Conservation (phyloP, 1,284 basidiomycete genomes). For the Schizophyllum amplum region DNA sequence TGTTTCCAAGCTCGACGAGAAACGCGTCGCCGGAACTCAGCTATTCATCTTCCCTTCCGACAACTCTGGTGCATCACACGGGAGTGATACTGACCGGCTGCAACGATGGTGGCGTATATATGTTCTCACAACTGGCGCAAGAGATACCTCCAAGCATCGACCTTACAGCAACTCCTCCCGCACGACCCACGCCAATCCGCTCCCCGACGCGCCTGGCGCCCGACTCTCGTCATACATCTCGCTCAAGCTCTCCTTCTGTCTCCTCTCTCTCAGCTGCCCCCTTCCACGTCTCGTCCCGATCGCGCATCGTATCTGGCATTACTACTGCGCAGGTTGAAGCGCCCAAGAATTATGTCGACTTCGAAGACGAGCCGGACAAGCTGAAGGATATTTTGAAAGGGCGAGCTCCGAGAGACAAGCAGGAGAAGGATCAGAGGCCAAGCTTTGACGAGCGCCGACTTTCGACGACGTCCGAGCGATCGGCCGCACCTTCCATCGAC, state of each 20-base stretch:
- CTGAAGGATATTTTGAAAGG: conserved; percentile 64
- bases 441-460: conserved; percentile 3
- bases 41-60: conserved; percentile 1
- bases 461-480: conserved; percentile 16
- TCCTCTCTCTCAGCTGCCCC: conserved; percentile 23
- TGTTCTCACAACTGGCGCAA: conserved; percentile 20
- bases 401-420: conserved; percentile 34
- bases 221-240: conserved; percentile 16
- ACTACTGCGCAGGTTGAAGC: conserved; percentile 61
- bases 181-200: conserved; percentile 8
- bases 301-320: conserved; percentile 59
- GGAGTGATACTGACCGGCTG: conserved; percentile 15
- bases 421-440: conserved; percentile 13
- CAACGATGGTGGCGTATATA: conserved; percentile 26
- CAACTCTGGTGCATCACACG: background rate
- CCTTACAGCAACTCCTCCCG: conserved; percentile 13
- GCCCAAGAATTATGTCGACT: conserved; percentile 69
- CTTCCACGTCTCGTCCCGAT: conserved; percentile 32
- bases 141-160: background rate
- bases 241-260: conserved; percentile 28
- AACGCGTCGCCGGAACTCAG: background rate
- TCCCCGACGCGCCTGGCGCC: conserved; percentile 18
- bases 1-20: background rate
- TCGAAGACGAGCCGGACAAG: conserved; percentile 67
- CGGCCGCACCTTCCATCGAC: conserved; percentile 18